Base-by-base conservation (phyloP, 2,329 filamentous ascomycete genomes). In the Aspergillus ibericus region DNA sequence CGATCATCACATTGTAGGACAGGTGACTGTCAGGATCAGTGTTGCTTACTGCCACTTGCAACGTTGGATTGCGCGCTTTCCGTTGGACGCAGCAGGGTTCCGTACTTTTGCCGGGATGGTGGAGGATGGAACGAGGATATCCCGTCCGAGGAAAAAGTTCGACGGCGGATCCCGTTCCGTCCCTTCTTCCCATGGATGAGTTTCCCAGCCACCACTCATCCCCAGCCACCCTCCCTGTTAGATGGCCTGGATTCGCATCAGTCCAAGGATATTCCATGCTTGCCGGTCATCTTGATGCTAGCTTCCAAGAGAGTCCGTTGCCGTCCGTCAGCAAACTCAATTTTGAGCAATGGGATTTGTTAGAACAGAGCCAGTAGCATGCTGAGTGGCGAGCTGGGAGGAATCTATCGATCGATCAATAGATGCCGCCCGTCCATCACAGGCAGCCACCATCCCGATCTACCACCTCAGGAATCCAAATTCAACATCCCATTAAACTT, bases 31-130 rank as follows among this genome's bases (percentile, higher is more conserved):
- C 48, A 52, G 36, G 34, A 47, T 29, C 48, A 44, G 34, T 44
- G 48, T 38, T 46, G 49, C 49, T 51, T 51, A 51, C 32, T 35
- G 49, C 34, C 49, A 50, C 34, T 36, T 51, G 49, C 49, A 51
- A 51, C 49, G 34, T 51, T 51, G 32, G 32, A n/a, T 51, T 27
- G 12, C 16, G 20, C n/a, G 13, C 25, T 10, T 46, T 22, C 44
- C n/a, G 22, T 22, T 47, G 13, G 44, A 15, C 44, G 10, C 27
- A 27, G 12, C 13, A 20, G 44, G 32, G 10, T 16, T 16, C 7
- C 34, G 49, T 48, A 48, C 22, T 48, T n/a, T 51, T 20, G 4
- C 38, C 38, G 18, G 49, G 36, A 27, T 51, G 49, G 48, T 49
- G 47, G 49, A 38, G 20, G 18, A 38, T 5, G 27, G 48, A 25